Base-by-base conservation (phyloP, 352 stramenopile species). In the Globisporangium uncinulatum region DNA sequence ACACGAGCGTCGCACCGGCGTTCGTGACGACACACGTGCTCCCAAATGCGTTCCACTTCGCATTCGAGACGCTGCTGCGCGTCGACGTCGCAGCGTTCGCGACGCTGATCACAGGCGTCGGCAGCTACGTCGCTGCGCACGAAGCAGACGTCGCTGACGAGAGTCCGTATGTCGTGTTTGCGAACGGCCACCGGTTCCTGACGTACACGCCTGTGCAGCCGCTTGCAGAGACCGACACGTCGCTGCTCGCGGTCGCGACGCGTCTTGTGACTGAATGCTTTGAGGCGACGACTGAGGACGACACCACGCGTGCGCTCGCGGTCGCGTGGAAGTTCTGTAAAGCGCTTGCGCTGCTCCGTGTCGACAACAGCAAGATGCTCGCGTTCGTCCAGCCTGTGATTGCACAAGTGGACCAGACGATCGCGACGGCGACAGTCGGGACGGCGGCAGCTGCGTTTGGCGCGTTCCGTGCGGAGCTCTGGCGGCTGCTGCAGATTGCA, bases 301-400 rank as follows among this genome's bases (percentile, higher is more conserved):
- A 43, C 8, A 57, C n/a, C 9, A 50, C 14, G 11, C 13, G 20
- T 6, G 61, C 53, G 43, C 51, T 89, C 9, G 70, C 75, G n/a
- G n/a, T 80, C 31, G 71, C 66, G n/a, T 93, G 83, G 83, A 87
- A 89, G 57, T 76, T 85, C 34, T 83, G 70, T 50, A 79, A 83
- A 29, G 74, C 76, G 3, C 63, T 90, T 19, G 71, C 81, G 19
- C 43, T 86, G 11, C 43, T 91, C 17, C 67, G 71, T 13, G 41
- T 86, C 14, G 45, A 82, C 29, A 57, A 70, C 36, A 54, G 54
- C 10, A 68, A 83, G 29, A 29, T 87, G 29, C 62, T 74, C 0
- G 49, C 36, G 24, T 90, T 91, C 49, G 69, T 70, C 2, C 65
- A 59, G 14, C 66, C 75, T 3, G 29, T 77, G n/a, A 60, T 93